Evolutionary conservation across 768 basidiomycete genomes (phyloP).

Genomic region (Termitomyces sp.): DNA sequence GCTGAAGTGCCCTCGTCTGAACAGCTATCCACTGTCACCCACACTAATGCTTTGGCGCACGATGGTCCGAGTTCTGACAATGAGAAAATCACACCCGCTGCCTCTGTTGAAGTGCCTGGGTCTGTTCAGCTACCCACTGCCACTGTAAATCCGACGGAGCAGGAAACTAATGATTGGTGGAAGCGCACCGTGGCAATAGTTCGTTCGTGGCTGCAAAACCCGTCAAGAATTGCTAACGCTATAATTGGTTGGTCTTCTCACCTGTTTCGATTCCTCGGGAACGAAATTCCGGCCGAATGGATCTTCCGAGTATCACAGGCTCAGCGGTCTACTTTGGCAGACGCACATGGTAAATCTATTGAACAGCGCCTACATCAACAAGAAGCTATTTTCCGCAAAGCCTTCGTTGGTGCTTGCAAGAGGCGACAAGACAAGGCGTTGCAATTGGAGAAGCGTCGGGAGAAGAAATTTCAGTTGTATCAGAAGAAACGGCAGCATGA

Average conservation of each 20-base stretch:
- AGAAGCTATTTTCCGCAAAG: too few relatives aligned
- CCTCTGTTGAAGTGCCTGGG: too few relatives aligned
- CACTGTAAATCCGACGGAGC: too few relatives aligned
- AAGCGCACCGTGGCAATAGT: background rate
- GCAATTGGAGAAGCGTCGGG: background rate
- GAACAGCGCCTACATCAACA: too few relatives aligned
- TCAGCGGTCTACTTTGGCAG: background rate
- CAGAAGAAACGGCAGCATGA: background rate
- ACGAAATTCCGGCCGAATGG: background rate
- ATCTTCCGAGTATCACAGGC: background rate
- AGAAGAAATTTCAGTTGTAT: background rate
- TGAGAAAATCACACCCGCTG: too few relatives aligned
- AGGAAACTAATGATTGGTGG: too few relatives aligned
- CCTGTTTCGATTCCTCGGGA: background rate
- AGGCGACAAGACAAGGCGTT: background rate
- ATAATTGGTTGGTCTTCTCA: background rate
- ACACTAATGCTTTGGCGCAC: background rate
- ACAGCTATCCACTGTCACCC: background rate
- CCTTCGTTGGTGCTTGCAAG: too few relatives aligned
- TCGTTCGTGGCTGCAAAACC: background rate
- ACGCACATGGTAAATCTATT: background rate
- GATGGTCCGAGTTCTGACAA: too few relatives aligned
- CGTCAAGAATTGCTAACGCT: background rate
- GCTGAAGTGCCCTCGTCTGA: background rate
- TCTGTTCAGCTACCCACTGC: too few relatives aligned